Conservation (phyloP, 2,329 filamentous ascomycete genomes). For the Nakataea oryzae region DNA sequence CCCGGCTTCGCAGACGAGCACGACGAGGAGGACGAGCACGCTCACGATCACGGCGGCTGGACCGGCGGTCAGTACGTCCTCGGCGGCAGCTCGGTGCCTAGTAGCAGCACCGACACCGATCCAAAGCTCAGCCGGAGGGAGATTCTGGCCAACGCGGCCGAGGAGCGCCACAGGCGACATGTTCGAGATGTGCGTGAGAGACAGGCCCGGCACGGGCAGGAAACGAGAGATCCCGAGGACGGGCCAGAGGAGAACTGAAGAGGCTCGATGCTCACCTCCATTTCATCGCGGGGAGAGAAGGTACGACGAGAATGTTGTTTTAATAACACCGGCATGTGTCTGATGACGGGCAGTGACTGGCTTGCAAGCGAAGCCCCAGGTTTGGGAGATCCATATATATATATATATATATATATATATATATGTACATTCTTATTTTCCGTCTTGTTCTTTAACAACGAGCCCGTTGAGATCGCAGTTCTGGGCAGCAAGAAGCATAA, state of each 20-base stretch:
- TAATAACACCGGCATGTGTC: too few relatives aligned
- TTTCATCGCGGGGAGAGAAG: neutral
- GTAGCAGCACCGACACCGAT: slow-evolving; percentile 18
- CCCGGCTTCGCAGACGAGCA: slow-evolving; percentile 40
- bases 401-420: too few relatives aligned
- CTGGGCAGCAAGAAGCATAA: too few relatives aligned
- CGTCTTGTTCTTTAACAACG: too few relatives aligned
- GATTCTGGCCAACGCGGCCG: slow-evolving; percentile 62
- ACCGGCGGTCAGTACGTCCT: slow-evolving; percentile 70
- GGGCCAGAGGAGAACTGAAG: neutral
- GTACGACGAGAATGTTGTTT: too few relatives aligned
- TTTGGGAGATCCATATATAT: too few relatives aligned
- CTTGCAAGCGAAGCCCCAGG: too few relatives aligned
- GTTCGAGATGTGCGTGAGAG: slow-evolving; percentile 14
- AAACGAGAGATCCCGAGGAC: neutral
- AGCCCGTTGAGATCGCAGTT: too few relatives aligned
- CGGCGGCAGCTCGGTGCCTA: slow-evolving; percentile 38
- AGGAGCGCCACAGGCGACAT: slow-evolving; percentile 49
- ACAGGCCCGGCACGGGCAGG: too few relatives aligned
- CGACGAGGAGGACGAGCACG: slow-evolving; percentile 40
- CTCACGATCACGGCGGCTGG: slow-evolving; percentile 65
- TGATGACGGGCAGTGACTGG: too few relatives aligned
- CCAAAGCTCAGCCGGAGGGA: slow-evolving; percentile 58
- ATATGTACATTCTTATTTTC: too few relatives aligned
- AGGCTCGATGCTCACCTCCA: neutral